Evolutionary conservation across 257 asterid genomes (phyloP), one percentile per base, ranked within the genome.

Genomic region (Petunia secreta): DNA sequence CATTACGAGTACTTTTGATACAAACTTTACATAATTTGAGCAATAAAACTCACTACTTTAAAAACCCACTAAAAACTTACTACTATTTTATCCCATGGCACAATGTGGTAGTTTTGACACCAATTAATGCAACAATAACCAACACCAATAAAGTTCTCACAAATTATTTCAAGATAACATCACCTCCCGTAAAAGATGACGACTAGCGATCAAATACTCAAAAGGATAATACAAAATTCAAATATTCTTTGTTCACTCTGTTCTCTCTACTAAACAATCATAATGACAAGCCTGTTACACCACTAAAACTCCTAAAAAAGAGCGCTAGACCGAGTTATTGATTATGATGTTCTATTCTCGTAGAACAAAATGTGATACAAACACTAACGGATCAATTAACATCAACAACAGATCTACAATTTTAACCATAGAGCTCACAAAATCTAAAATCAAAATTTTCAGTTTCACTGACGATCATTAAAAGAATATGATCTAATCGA

Each of bases 311-410:
- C 62, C 41, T 52, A 34, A 50, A 73, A 73, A 50, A 34, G 44
- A 34, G 36, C 46, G 5, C 36, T 48, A 50, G 25, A 25, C 25
- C 25, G 25, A 25, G 25, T 25, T 25, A 25, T 25, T 25, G 25
- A 25, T 25, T 25, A 25, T 25, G 25, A 25, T 25, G 25, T 25
- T 25, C 25, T 25, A 25, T 25, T 25, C 25, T 25, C 25, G 25
- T 25, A 25, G 25, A 25, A 25, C 25, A 25, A 25, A 25, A 25
- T 25, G 25, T 25, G 25, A 25, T 25, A 73, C 14, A 38, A 40
- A 73, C 48, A 50, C 62, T 50, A 73, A 73, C 36, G 50, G 78
- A 73, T 73, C 78, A 8, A 73, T 36, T 34, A 73, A 34, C 36
- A 34, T 5, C 60, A 73, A 4, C 62, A 50, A 36, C 37, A 36